A percentile compares a stretch with the other conserved stretches of the same genome.
Evolutionary conservation across 345 rosid genomes (phyloP).

Genomic region (Salix purpurea): DNA sequence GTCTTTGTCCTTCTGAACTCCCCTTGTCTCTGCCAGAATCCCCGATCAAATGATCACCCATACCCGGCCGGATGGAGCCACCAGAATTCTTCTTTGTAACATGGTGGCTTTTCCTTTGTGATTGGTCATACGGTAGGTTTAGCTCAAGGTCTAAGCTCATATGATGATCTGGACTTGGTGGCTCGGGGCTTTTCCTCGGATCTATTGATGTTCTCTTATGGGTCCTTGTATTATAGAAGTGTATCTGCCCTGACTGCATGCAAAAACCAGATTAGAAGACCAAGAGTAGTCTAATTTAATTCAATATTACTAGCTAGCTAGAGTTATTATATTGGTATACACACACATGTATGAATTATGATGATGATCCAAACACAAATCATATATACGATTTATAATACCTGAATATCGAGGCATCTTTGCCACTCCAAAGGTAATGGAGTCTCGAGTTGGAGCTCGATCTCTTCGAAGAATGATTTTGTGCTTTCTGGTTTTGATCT

Average conservation of each 20-base stretch:
- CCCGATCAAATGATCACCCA: constrained; percentile 14
- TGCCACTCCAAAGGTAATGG: constrained; percentile 58
- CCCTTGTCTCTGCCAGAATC: constrained; percentile 12
- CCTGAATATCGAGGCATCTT: constrained; percentile 62
- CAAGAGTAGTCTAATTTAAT: background rate
- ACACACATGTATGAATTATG: background rate
- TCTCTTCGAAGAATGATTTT: constrained; percentile 32
- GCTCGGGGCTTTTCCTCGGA: constrained; percentile 38
- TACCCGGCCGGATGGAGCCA: background rate
- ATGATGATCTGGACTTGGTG: constrained; percentile 17
- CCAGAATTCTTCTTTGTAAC: constrained; percentile 10
- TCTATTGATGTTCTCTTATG: constrained; percentile 49
- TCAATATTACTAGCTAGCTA: no score
- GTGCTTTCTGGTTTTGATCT: constrained; percentile 22
- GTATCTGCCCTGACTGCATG: constrained; percentile 60
- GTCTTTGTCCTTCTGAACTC: constrained; percentile 17
- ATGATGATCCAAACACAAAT: background rate
- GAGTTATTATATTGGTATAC: no score
- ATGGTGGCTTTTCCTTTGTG: constrained; percentile 7
- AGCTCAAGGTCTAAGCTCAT: constrained; percentile 78
- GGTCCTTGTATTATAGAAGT: constrained; percentile 58
- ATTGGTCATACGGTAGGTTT: constrained; percentile 35
- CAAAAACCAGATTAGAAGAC: background rate
- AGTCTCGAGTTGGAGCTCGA: constrained; percentile 46
- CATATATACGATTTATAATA: constrained; percentile 5